Base-by-base conservation (phyloP, 805 yeast genomes). In the Saccharomycopsis schoenii region DNA sequence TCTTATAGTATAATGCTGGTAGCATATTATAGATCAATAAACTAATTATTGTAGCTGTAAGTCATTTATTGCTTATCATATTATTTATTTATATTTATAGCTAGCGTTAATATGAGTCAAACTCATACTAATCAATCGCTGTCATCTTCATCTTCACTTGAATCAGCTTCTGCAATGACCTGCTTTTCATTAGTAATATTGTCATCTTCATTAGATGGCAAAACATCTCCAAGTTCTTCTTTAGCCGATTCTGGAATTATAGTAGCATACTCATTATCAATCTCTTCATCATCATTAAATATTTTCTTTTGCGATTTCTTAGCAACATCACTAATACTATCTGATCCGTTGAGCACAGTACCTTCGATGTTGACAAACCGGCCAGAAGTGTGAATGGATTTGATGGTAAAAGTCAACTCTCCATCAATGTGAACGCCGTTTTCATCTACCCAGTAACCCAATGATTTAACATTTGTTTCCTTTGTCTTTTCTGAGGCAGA, bases 361-460 rank as follows among this genome's bases (percentile, higher is more conserved):
- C 98, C 98, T 64, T 91, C 96, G 14, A 93, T 80, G 10, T 96
- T 86, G 15, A 92, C 84, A 60, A 89, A 86, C 72, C 84, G 86
- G 9, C 97, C 96, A 5, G 92, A 81, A 14, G 86, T 82, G 61
- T 82, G 86, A 59, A 93, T 78, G 34, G 84, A 77, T 69, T 85
- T 88, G 52, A 93, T 83, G 1, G 84, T 83, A 72, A 94, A 91
- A 66, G 78, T 79, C 58, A 93, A 72, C 72, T 89, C 90, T 3
- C 97, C 97, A 66, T 88, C 97, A 19, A 94, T 77, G 60, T 85
- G 83, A 54, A 80, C 76, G 14, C 86, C 96, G 61, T 82, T 76
- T 52, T 77, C 87, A 71, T 93, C 97, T 12, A 77, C 77, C 99
- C 99, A 93, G 71, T 88, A 82, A 1, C 99, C 99, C 66, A 88